Percentiles rank a stretch among this genome's conserved stretches.
These are phyloP conservation scores for Ophiostoma sp. DNA, from an alignment of 2,329 filamentous ascomycete species.

Conservation along the genomic window DNA sequence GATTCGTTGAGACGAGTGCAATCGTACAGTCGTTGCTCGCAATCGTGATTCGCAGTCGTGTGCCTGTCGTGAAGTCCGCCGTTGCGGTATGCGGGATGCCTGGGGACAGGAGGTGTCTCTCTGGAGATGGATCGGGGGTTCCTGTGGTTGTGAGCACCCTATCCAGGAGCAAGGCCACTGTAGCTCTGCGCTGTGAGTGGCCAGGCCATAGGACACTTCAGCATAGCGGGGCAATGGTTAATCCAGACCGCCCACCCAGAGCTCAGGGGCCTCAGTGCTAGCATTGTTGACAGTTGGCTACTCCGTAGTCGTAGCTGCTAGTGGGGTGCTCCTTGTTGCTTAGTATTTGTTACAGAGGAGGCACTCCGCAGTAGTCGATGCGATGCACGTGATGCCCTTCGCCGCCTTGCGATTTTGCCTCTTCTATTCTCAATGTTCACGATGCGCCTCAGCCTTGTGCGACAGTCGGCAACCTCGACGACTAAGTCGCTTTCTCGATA, in stretches of 20 bases:
- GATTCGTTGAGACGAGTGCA: background rate
- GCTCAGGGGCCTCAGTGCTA: conserved; percentile 18
- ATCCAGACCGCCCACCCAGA: conserved; percentile 24
- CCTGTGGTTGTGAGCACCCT: background rate
- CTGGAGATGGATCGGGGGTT: conserved; percentile 8
- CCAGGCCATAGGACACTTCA: background rate
- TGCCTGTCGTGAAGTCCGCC: background rate
- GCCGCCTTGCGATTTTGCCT: conserved; percentile 12
- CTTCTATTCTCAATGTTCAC: background rate
- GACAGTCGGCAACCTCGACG: background rate
- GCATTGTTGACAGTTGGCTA: conserved; percentile 16
- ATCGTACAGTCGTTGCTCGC: background rate
- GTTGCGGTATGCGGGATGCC: conserved; percentile 5
- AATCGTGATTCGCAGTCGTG: conserved; percentile 1
- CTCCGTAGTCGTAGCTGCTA: background rate
- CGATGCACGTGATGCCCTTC: conserved; percentile 1
- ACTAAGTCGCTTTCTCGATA: background rate
- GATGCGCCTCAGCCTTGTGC: conserved; percentile 4
- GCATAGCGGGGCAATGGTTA: conserved; percentile 26
- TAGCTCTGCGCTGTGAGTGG: conserved; percentile 15
- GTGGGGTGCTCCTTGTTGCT: background rate
- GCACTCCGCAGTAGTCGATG: background rate
- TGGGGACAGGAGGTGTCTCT: conserved; percentile 1
- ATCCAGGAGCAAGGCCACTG: conserved; percentile 13
- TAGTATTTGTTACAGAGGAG: background rate